phyloP scores from a whole-genome alignment of 768 basidiomycete genomes.

The Mrakia gelida region DNA sequence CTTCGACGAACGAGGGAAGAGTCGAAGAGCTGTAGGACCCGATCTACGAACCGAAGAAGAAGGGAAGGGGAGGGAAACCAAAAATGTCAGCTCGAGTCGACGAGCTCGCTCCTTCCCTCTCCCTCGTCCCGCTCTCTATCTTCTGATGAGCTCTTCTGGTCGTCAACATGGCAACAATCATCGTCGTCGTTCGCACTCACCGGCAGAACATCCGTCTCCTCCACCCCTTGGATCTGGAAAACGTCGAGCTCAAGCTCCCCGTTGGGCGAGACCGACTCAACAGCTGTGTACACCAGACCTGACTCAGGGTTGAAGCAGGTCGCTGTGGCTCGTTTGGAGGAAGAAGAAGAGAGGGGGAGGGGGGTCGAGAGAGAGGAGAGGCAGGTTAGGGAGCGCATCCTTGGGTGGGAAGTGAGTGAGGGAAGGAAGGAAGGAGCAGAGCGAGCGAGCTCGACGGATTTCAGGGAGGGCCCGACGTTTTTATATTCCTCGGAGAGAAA shows the following conservation, averaged over 20 bases:
- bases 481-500: background rate
- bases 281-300: slow-evolving; percentile 18
- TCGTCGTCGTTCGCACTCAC: too few relatives aligned
- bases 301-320: slow-evolving; percentile 25
- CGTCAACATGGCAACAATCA: too few relatives aligned
- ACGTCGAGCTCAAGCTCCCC: slow-evolving; percentile 21
- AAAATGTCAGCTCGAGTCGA: slow-evolving; percentile 3
- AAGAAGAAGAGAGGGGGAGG: background rate
- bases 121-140: background rate
- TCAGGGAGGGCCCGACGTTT: background rate
- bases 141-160: too few relatives aligned
- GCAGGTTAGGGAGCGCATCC: slow-evolving; percentile 25
- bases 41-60: background rate
- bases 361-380: slow-evolving; percentile 23
- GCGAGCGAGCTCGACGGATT: background rate
- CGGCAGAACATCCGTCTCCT: background rate
- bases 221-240: slow-evolving; percentile 7
- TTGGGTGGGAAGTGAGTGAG: background rate
- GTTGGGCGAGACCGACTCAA: background rate
- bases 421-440: background rate
- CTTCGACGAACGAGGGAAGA: slow-evolving; percentile 39
- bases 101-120: background rate
- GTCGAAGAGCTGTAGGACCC: slow-evolving; percentile 7
- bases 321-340: slow-evolving; percentile 11
- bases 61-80: background rate